These are phyloP conservation scores for Wickerhamiella alocasiicola DNA, from an alignment of 805 yeast species.

Conservation along the genomic window DNA sequence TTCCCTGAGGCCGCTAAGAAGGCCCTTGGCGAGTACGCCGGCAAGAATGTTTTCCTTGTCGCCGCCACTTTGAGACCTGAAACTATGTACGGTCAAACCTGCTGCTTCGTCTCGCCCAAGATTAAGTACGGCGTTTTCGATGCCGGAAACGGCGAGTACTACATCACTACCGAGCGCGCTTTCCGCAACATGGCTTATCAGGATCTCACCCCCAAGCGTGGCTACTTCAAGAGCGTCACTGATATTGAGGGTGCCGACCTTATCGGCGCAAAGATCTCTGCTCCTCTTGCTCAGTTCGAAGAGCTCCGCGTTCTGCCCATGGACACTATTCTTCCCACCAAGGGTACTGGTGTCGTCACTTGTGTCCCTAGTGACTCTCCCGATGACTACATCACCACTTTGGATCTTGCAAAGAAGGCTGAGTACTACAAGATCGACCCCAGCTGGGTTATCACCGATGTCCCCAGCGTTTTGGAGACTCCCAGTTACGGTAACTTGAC, in stretches of 20 bases:
- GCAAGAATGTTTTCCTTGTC: slow-evolving; percentile 64
- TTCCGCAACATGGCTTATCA: slow-evolving; percentile 96
- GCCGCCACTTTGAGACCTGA: slow-evolving; percentile 98
- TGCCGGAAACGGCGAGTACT: slow-evolving; percentile 62
- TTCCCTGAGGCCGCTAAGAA: slow-evolving; percentile 39
- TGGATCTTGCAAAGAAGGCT: slow-evolving; percentile 76
- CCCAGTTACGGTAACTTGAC: slow-evolving; percentile 78
- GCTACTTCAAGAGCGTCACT: slow-evolving; percentile 50
- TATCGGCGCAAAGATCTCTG: slow-evolving; percentile 75
- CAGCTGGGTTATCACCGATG: slow-evolving; percentile 68
- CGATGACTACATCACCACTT: slow-evolving; percentile 82
- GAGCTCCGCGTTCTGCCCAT: slow-evolving; percentile 81
- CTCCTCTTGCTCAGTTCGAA: slow-evolving; percentile 64
- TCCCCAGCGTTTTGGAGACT: slow-evolving; percentile 58
- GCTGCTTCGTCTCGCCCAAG: slow-evolving; percentile 95
- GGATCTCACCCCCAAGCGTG: slow-evolving; percentile 81
- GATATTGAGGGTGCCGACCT: slow-evolving; percentile 57
- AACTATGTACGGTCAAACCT: slow-evolving; percentile 97
- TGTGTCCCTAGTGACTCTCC: slow-evolving; percentile 99
- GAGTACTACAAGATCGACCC: slow-evolving; percentile 76
- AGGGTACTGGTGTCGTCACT: slow-evolving; percentile 98
- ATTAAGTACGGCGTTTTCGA: slow-evolving; percentile 84
- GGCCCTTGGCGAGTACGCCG: slow-evolving; percentile 31
- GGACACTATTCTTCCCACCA: slow-evolving; percentile 89
- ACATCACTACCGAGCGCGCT: slow-evolving; percentile 84